Conservation (phyloP, 257 asterid species). For the Solanum tacnaense region DNA sequence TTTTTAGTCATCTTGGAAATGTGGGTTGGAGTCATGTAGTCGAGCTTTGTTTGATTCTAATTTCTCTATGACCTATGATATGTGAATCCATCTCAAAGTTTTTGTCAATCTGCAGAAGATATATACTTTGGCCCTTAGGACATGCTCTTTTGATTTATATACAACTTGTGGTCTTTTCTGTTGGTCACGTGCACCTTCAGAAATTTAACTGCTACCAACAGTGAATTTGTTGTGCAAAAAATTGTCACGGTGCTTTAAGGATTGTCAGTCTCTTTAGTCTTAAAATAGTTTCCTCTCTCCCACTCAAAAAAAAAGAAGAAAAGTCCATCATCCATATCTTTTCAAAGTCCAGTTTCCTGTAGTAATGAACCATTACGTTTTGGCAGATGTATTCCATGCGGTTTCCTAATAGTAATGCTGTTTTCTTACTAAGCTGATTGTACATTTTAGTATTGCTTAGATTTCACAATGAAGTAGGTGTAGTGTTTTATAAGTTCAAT, state of each 20-base stretch:
- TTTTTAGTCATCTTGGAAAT: not conserved
- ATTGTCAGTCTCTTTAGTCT: not conserved
- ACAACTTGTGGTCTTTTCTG: not conserved
- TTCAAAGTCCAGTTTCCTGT: not conserved
- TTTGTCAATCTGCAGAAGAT: not conserved
- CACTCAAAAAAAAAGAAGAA: not conserved
- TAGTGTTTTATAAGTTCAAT: not conserved
- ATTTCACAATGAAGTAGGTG: not conserved
- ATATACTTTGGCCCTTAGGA: not conserved
- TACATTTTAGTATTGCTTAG: not conserved
- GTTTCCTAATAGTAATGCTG: not conserved
- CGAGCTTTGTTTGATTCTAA: not conserved
- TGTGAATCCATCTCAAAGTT: not conserved
- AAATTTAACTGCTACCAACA: not conserved
- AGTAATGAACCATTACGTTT: not conserved
- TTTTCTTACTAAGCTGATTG: not conserved
- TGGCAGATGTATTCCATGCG: not conserved
- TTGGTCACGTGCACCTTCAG: not conserved
- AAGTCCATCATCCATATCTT: not conserved
- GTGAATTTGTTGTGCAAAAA: not conserved
- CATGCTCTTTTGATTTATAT: not conserved
- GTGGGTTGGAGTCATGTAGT: not conserved
- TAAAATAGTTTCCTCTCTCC: not conserved
- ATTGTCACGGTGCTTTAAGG: not conserved
- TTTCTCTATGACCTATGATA: not conserved